phyloP scores from a whole-genome alignment of 2,329 filamentous ascomycete genomes.

The Cadophora malorum region DNA sequence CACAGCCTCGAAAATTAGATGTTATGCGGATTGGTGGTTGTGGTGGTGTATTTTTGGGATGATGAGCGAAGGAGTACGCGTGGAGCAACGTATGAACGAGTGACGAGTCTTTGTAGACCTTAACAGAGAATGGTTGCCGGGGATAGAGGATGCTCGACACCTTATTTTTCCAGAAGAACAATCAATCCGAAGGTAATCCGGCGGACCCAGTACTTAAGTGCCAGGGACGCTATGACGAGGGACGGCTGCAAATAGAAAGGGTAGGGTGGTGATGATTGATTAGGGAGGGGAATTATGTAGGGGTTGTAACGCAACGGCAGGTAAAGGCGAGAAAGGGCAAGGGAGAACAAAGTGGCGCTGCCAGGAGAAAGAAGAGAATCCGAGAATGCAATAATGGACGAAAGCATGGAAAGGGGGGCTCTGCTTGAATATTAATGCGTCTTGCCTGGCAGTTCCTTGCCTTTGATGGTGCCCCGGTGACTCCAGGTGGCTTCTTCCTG shows the following conservation, averaged over 20 bases:
- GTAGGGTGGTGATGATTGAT: conserved; percentile 11
- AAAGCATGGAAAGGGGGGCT: conserved; percentile 26
- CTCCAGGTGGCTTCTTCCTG: conserved; percentile 27
- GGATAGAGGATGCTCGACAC: conserved; percentile 26
- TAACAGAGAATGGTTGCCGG: conserved; percentile 29
- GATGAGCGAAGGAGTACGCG: conserved; percentile 18
- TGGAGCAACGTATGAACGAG: conserved; percentile 38
- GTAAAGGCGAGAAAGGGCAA: conserved; percentile 22
- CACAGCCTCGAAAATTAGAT: conserved; percentile 38
- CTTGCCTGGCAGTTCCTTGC: conserved; percentile 18
- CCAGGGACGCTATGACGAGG: conserved; percentile 32
- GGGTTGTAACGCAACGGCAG: conserved; percentile 21
- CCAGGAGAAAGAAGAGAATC: conserved; percentile 13
- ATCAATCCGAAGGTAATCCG: conserved; percentile 29
- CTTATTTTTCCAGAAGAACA: conserved; percentile 26
- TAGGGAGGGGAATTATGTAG: conserved; percentile 24
- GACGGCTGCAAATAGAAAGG: conserved; percentile 34
- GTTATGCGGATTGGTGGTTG: background rate
- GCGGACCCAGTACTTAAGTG: conserved; percentile 39
- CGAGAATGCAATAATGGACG: conserved; percentile 37
- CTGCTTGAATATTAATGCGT: conserved; percentile 32
- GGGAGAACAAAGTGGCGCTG: conserved; percentile 22
- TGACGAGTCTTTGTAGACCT: conserved; percentile 40
- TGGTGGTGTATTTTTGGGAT: conserved; percentile 10
- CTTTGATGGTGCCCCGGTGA: conserved; percentile 13